Conservation (phyloP, 345 rosid genomes). For the Turnera subulata region DNA sequence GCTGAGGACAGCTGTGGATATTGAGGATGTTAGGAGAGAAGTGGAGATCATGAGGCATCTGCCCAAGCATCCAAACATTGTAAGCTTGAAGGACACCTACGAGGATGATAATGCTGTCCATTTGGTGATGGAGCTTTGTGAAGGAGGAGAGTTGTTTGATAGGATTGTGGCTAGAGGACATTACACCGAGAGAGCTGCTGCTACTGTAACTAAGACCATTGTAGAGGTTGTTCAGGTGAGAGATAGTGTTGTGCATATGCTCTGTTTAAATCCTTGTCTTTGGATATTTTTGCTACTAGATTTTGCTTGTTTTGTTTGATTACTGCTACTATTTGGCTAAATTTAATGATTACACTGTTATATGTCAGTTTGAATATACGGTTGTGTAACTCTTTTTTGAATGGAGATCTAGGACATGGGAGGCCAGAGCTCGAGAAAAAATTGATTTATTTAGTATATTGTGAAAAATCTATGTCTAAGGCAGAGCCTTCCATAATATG, state of each 20-base stretch:
- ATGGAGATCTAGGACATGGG: too few relatives aligned
- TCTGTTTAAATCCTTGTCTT: too few relatives aligned
- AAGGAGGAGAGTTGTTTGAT: slow-evolving; percentile 32
- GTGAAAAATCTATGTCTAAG: too few relatives aligned
- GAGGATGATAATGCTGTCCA: slow-evolving; percentile 33
- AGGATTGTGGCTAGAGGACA: slow-evolving; percentile 35
- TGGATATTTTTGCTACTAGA: too few relatives aligned
- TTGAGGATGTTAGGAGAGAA: slow-evolving; percentile 35
- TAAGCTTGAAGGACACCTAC: slow-evolving; percentile 25
- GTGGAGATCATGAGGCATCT: slow-evolving; percentile 32
- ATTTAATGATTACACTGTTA: too few relatives aligned
- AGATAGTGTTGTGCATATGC: not conserved
- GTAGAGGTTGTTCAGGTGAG: slow-evolving; percentile 37
- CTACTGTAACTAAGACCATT: slow-evolving; percentile 31
- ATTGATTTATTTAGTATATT: too few relatives aligned
- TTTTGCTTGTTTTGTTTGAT: too few relatives aligned
- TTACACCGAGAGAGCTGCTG: slow-evolving; percentile 38
- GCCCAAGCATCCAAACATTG: slow-evolving; percentile 31
- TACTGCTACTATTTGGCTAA: too few relatives aligned
- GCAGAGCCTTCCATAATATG: too few relatives aligned
- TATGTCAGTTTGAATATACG: too few relatives aligned
- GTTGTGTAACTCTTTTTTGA: too few relatives aligned
- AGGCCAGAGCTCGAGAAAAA: too few relatives aligned
- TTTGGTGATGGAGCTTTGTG: slow-evolving; percentile 37
- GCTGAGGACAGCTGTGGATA: slow-evolving; percentile 28